Evolutionary conservation across 345 rosid species (phyloP).

Genomic region (Linum lewisii): DNA sequence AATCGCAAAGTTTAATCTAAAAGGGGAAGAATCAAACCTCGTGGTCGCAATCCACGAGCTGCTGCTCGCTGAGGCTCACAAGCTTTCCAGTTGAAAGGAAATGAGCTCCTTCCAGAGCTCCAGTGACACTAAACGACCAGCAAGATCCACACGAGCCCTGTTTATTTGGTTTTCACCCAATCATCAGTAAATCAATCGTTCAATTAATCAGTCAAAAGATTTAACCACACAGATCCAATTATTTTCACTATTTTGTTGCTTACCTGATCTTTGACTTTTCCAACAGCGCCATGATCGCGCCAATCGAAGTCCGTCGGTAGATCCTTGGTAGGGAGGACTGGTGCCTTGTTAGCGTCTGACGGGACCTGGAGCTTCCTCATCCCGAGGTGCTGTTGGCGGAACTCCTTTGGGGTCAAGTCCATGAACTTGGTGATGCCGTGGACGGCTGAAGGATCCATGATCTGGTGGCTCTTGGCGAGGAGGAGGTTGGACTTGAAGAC

Average conservation of each 20-base stretch:
- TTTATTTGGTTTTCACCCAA: neutral
- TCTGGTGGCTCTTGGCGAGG: neutral
- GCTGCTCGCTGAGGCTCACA: slow-evolving; percentile 11
- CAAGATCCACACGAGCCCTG: slow-evolving; percentile 10
- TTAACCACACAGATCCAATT: neutral
- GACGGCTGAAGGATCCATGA: neutral
- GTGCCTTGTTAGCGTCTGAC: slow-evolving; percentile 5
- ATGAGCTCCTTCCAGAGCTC: slow-evolving; percentile 12
- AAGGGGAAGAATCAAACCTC: neutral
- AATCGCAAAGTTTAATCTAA: neutral
- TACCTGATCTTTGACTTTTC: slow-evolving; percentile 8
- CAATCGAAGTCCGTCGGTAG: slow-evolving; percentile 7
- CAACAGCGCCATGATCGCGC: slow-evolving; percentile 10
- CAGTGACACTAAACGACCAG: slow-evolving; percentile 7
- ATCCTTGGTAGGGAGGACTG: slow-evolving; percentile 6
- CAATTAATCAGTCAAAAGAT: neutral
- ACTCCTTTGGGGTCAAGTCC: neutral
- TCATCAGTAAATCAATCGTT: neutral
- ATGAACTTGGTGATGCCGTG: neutral
- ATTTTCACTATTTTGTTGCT: neutral
- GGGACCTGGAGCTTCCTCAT: neutral
- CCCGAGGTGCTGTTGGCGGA: neutral
- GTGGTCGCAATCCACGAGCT: slow-evolving; percentile 10
- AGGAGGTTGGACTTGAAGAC: neutral
- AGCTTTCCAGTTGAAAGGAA: slow-evolving; percentile 7